Conservation (phyloP, 176 grass and related monocot species). For the Oryza australiensis region DNA sequence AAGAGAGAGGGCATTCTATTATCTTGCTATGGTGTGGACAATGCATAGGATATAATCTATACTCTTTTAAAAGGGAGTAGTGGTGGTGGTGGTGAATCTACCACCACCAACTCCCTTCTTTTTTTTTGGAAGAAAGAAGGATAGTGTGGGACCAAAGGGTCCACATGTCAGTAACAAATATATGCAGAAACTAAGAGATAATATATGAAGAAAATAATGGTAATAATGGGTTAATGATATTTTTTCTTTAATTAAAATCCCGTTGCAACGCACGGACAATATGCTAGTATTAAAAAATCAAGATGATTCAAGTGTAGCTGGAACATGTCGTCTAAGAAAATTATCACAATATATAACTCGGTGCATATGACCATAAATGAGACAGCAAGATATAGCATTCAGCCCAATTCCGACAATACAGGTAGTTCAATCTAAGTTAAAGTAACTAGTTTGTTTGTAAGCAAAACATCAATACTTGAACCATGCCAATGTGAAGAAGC, state of each 20-base stretch:
- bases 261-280: no score
- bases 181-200: no score
- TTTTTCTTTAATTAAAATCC: no score
- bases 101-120: no score
- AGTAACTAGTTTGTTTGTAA: not conserved
- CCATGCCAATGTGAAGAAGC: not conserved
- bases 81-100: no score
- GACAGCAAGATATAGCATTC: constrained; percentile 15
- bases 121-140: no score
- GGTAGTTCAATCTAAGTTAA: not conserved
- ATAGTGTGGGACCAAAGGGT: no score
- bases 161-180: no score
- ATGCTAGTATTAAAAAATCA: not conserved
- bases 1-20: not conserved
- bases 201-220: no score
- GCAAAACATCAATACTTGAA: constrained; percentile 17
- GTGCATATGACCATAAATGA: constrained; percentile 3
- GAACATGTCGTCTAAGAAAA: constrained; percentile 16
- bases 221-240: no score
- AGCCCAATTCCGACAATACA: not conserved
- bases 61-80: no score
- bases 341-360: constrained; percentile 3
- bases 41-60: not conserved
- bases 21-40: not conserved
- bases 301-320: not conserved